Base-by-base conservation (phyloP, 306 rosid genomes). In the Spatholobus suberectus region DNA sequence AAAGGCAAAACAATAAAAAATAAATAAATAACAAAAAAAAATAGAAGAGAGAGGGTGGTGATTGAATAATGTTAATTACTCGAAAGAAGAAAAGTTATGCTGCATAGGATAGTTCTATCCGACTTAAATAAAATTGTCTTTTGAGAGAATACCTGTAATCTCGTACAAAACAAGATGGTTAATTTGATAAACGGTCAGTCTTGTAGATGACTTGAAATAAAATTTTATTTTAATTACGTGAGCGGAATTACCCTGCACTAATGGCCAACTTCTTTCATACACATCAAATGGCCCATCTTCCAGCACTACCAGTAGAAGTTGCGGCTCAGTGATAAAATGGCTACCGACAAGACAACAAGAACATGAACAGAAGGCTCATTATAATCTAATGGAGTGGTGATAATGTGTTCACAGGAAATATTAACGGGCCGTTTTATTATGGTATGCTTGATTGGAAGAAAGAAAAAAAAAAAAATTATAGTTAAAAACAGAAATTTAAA, bases 281-380 rank as follows among this genome's bases (percentile, higher is more conserved):
- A 71, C 71, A 80, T 44, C 8, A 73, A 63, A n/a, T 65, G 85
- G 57, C 35, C 61, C 62, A 73, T 72, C 24, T 73, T 72, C 0
- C 34, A 44, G 23, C 20, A 57, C n/a, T 44, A 15, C 54, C 15
- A 21, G 24, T 29, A 29, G 21, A 14, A 62, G 52, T 63, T 63
- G 57, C 26, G 13, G 84, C 52, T 81, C 18, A 57, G 34, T 76
- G 66, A 43, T 34, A 75, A 68, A 55, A 69, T 68, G 17, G 51
- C 63, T 68, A 41, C 63, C 55, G 77, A 76, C 72, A 61, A 14
- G 77, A 69, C 59, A 71, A 13, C 24, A 62, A 51, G 37, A 75
- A 41, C 71, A 20, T 57, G 57, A 61, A 49, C 10, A 58, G 3
- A 7, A 11, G 72, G 10, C 18, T 47, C 44, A 49, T n/a, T n/a